Evolutionary conservation across 345 rosid genomes (phyloP).

Genomic region (Pseudoturritis turrita): DNA sequence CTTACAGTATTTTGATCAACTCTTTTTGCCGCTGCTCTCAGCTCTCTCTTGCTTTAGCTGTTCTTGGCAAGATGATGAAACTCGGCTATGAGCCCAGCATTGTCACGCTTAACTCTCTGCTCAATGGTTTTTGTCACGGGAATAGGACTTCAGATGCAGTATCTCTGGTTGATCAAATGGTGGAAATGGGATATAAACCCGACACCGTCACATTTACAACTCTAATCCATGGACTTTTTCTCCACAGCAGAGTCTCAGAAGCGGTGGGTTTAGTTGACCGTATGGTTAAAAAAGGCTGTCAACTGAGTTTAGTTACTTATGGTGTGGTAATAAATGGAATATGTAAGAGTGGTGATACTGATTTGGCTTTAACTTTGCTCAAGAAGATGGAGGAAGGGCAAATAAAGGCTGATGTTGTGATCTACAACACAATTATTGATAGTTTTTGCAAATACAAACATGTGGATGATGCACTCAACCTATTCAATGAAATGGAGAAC

Average conservation of each 20-base stretch:
- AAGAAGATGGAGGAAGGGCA: neutral
- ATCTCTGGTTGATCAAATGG: neutral
- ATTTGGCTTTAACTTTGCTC: neutral
- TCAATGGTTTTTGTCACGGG: neutral
- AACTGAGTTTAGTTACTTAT: neutral
- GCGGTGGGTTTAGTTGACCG: neutral
- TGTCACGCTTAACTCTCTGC: neutral
- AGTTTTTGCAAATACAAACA: neutral
- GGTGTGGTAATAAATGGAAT: neutral
- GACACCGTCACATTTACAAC: neutral
- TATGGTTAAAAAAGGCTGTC: accelerated
- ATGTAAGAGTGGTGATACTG: neutral
- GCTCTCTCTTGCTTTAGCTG: neutral
- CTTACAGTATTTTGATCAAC: neutral
- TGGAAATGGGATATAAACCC: neutral
- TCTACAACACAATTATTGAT: neutral
- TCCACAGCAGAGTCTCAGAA: neutral
- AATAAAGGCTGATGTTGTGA: neutral
- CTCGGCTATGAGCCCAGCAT: neutral
- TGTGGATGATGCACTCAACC: neutral
- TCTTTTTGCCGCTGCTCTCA: neutral
- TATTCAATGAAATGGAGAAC: neutral
- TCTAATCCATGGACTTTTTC: neutral
- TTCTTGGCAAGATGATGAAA: neutral
- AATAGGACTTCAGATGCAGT: neutral